Conservation (phyloP, 129 eudicot genomes). For the Helichrysum umbraculigerum region DNA sequence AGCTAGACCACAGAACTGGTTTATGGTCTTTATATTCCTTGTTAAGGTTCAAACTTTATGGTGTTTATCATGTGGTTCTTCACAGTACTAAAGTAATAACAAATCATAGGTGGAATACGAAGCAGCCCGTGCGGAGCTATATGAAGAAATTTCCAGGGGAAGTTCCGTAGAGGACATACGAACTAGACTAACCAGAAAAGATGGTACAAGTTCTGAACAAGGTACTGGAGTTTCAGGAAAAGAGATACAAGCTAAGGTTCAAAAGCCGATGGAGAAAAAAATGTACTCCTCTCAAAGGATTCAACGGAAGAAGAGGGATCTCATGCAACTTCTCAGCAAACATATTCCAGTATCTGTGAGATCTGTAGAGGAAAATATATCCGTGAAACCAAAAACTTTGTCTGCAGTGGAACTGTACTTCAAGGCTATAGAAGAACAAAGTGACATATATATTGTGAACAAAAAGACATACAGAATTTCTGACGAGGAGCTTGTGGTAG, state of each 20-base stretch:
- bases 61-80: conserved; percentile 6
- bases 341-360: conserved; percentile 40
- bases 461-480: conserved; percentile 52
- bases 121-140: conserved; percentile 79
- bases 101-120: conserved; percentile 69
- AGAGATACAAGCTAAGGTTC: conserved; percentile 59
- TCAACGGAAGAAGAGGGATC: conserved; percentile 80
- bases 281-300: conserved; percentile 43
- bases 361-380: conserved; percentile 32
- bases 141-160: conserved; percentile 78
- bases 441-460: conserved; percentile 42
- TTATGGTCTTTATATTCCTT: conserved; percentile 1
- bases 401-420: conserved; percentile 62
- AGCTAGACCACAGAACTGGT: conserved; percentile 12
- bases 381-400: conserved; percentile 44
- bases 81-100: conserved; percentile 23
- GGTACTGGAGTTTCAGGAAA: conserved; percentile 21
- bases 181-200: conserved; percentile 58
- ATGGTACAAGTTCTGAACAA: conserved; percentile 38
- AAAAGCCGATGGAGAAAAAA: conserved; percentile 47
- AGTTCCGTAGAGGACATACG: conserved; percentile 57
- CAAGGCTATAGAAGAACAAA: conserved; percentile 54
- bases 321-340: conserved; percentile 64
- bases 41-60: conserved; percentile 7
- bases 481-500: conserved; percentile 75